phyloP scores from a whole-genome alignment of 768 basidiomycete species.

The Leccinum imitatum region DNA sequence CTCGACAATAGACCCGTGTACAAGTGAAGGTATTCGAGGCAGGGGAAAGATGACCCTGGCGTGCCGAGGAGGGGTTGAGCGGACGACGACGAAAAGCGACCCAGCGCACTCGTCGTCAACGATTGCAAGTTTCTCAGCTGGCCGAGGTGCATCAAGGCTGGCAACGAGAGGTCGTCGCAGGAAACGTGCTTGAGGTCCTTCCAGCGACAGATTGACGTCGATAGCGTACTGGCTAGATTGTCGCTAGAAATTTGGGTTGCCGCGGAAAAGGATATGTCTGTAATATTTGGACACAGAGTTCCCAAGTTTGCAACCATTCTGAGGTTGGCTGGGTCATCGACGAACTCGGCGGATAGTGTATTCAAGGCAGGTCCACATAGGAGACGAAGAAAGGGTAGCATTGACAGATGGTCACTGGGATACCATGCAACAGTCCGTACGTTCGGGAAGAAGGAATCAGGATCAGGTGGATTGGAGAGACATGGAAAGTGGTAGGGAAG shows the following conservation, averaged over 20 bases:
- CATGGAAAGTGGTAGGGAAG: constrained; percentile 9
- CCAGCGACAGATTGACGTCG: constrained; percentile 22
- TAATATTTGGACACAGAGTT: constrained; percentile 19
- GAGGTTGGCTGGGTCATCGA: constrained; percentile 17
- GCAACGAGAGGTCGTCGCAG: constrained; percentile 21
- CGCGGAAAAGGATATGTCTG: constrained; percentile 17
- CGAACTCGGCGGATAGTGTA: constrained; percentile 21
- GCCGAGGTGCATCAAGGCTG: constrained; percentile 21
- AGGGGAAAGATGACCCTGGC: constrained; percentile 4
- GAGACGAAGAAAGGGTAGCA: constrained; percentile 24
- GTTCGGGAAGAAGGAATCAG: constrained; percentile 22
- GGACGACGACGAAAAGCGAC: constrained; percentile 10
- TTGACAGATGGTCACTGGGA: constrained; percentile 18
- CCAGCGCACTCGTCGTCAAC: constrained; percentile 14
- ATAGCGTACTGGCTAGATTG: constrained; percentile 15
- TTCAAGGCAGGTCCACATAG: constrained; percentile 25
- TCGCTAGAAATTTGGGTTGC: constrained; percentile 7
- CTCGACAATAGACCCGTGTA: constrained; percentile 18
- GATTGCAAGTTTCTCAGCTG: constrained; percentile 15
- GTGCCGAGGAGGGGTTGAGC: not conserved
- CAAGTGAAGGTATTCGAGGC: constrained; percentile 20
- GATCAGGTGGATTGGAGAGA: constrained; percentile 16
- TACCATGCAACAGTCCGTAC: constrained; percentile 24
- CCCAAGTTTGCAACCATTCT: constrained; percentile 14
- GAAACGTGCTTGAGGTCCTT: constrained; percentile 17